These are phyloP conservation scores for Talaromyces sp. DNA, from an alignment of 2,329 filamentous ascomycete species.

Conservation along the genomic window DNA sequence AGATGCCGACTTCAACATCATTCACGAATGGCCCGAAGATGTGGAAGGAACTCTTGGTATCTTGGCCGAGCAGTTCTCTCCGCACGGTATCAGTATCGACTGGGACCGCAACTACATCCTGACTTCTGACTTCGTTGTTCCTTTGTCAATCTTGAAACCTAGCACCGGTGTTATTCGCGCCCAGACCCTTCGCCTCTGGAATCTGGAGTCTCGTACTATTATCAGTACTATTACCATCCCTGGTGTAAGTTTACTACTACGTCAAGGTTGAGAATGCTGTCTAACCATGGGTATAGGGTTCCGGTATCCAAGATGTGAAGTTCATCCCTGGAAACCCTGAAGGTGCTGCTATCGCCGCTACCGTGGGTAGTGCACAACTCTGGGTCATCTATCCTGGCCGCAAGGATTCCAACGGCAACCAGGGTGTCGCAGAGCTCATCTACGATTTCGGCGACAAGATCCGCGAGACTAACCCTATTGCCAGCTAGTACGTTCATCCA, in stretches of 20 bases:
- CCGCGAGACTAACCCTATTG: slow-evolving; percentile 44
- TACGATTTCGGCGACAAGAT: slow-evolving; percentile 56
- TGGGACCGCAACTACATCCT: slow-evolving; percentile 55
- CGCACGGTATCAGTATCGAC: slow-evolving; percentile 57
- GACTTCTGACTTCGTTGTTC: slow-evolving; percentile 29
- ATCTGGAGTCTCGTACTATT: slow-evolving; percentile 50
- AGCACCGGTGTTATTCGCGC: slow-evolving; percentile 39
- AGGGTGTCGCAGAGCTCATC: slow-evolving; percentile 55
- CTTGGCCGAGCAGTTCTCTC: slow-evolving; percentile 57
- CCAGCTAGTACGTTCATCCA: slow-evolving; percentile 48
- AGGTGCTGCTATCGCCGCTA: slow-evolving; percentile 55
- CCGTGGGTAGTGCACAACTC: slow-evolving; percentile 56
- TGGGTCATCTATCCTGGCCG: slow-evolving; percentile 64
- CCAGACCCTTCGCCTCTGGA: slow-evolving; percentile 58
- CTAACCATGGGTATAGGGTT: slow-evolving; percentile 32
- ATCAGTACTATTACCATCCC: slow-evolving; percentile 60
- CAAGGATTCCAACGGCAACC: slow-evolving; percentile 51
- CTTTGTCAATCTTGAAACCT: background rate
- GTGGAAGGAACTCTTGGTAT: slow-evolving; percentile 52
- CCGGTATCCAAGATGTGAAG: slow-evolving; percentile 62
- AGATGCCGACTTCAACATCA: slow-evolving; percentile 55
- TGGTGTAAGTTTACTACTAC: slow-evolving; percentile 32
- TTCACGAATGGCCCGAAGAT: slow-evolving; percentile 60
- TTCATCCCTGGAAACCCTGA: slow-evolving; percentile 60
- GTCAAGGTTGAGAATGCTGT: background rate